These are phyloP conservation scores for Cladosporium velox DNA, from an alignment of 2,329 filamentous ascomycete species.

Conservation along the genomic window DNA sequence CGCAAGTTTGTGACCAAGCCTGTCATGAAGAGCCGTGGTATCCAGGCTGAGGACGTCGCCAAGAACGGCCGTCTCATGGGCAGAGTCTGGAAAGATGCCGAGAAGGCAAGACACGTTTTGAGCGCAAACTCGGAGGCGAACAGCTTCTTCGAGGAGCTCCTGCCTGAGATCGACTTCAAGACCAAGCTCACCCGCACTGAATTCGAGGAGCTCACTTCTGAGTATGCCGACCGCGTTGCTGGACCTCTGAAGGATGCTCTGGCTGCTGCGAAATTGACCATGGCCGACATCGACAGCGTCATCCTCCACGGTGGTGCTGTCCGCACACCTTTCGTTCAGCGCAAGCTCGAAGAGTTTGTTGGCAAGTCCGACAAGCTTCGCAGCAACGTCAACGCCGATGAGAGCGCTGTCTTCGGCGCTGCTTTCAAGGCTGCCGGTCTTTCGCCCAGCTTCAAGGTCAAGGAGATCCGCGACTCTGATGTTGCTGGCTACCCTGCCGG, in stretches of 20 bases:
- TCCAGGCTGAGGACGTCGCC: conserved; percentile 65
- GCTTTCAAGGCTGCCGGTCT: conserved; percentile 91
- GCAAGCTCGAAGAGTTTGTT: conserved; percentile 73
- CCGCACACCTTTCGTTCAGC: conserved; percentile 92
- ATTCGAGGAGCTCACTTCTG: conserved; percentile 76
- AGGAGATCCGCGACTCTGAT: conserved; percentile 88
- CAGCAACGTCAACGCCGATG: conserved; percentile 94
- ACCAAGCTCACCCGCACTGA: conserved; percentile 80
- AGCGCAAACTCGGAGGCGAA: conserved; percentile 87
- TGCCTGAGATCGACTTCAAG: conserved; percentile 89
- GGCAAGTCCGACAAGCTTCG: conserved; percentile 77
- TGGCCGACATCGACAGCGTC: conserved; percentile 79
- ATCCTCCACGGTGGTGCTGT: conserved; percentile 91
- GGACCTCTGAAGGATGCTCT: conserved; percentile 74
- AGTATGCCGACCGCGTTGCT: conserved; percentile 68
- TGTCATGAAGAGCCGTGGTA: conserved; percentile 63
- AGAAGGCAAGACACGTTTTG: conserved; percentile 81
- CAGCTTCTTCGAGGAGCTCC: conserved; percentile 82
- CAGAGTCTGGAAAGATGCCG: conserved; percentile 90
- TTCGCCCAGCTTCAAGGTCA: conserved; percentile 94
- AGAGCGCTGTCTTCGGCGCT: conserved; percentile 93
- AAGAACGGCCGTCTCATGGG: conserved; percentile 80
- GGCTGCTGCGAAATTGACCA: conserved; percentile 67
- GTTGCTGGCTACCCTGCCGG: conserved; percentile 71
- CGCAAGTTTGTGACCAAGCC: conserved; percentile 70